Percentiles rank a stretch among this genome's conserved stretches.
Conservation (phyloP, 306 rosid genomes). For the Casuarina cunninghamiana region DNA sequence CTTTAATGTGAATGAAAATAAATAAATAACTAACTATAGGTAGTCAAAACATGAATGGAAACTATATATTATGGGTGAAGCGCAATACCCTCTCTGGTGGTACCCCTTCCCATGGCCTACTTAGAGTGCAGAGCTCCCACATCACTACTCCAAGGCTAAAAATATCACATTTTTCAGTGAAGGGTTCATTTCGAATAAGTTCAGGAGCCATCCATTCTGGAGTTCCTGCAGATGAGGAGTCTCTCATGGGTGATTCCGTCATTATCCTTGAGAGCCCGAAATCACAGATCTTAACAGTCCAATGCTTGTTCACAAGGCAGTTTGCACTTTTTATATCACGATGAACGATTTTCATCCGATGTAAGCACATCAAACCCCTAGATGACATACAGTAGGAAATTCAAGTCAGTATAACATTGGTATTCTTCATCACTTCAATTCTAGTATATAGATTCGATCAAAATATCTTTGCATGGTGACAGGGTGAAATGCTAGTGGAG, state of each 20-base stretch:
- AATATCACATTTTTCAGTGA: slow-evolving; percentile 93
- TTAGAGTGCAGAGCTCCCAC: slow-evolving; percentile 97
- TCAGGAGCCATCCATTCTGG: slow-evolving; percentile 99
- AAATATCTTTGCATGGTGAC: not conserved
- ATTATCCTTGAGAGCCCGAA: slow-evolving; percentile 93
- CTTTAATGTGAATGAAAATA: slow-evolving; percentile 2
- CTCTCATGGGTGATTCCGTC: slow-evolving; percentile 57
- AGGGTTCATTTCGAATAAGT: slow-evolving; percentile 91
- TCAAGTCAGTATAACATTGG: slow-evolving; percentile 23
- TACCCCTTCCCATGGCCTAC: slow-evolving; percentile 92
- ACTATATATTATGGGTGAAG: not conserved
- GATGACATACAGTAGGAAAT: slow-evolving; percentile 25
- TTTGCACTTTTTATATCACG: slow-evolving; percentile 96
- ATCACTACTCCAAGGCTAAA: slow-evolving; percentile 91
- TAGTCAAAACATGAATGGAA: slow-evolving; percentile 5
- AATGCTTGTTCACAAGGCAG: slow-evolving; percentile 94
- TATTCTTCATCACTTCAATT: not conserved
- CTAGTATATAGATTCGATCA: not conserved
- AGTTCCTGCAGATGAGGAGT: slow-evolving; percentile 88
- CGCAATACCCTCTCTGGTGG: slow-evolving; percentile 78
- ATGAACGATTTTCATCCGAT: slow-evolving; percentile 95
- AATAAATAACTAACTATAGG: too few relatives aligned
- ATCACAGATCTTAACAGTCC: slow-evolving; percentile 93
- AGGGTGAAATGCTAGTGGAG: not conserved
- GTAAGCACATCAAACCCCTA: slow-evolving; percentile 99